Base-by-base conservation (phyloP, 257 asterid genomes). In the Gentiana dahurica region DNA sequence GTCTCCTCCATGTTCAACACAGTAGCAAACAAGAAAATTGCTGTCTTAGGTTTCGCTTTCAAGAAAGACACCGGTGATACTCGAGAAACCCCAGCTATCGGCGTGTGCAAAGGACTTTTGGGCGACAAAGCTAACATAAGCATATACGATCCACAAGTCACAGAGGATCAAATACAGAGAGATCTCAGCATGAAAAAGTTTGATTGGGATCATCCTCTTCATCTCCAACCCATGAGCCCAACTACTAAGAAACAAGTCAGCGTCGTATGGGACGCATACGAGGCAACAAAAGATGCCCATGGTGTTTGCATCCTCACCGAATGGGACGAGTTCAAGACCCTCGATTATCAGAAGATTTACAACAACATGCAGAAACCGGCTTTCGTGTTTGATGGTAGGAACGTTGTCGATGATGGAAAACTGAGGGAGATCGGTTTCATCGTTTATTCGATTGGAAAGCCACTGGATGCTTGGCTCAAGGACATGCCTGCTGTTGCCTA, bases 281-380 rank as follows among this genome's bases (percentile, higher is more conserved):
- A 65, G 55, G 95, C 95, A 10, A 73, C 89, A 1, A 87, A 84
- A 63, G 92, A 81, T 4, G 94, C 95, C 0, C 95, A 87, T 34
- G 91, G 77, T 15, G 58, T 84, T n/a, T 84, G 96, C 77, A 80
- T 87, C 55, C 83, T 87, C 12, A 87, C 96, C 1, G 96, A 87
- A 68, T 87, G 96, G 96, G 93, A 87, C 7, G 96, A 87, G 75
- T 87, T 87, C 38, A 84, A 87, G 81, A 75, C 69, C 2, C 94
- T 87, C 9, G 96, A 87, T 70, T 87, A 69, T 71, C 66, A 82
- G 78, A 84, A 52, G 83, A 80, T 87, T 47, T 87, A 84, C 10
- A 87, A 84, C 45, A 80, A 79, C 77, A 87, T 87, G 96, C 96
- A 84, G 83, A 87, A 87, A 60, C 96, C 96, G 0, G 94, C 96